Evolutionary conservation across 345 rosid species (phyloP), one percentile per base, ranked within the genome.

Genomic region (Sisymbrium irio): DNA sequence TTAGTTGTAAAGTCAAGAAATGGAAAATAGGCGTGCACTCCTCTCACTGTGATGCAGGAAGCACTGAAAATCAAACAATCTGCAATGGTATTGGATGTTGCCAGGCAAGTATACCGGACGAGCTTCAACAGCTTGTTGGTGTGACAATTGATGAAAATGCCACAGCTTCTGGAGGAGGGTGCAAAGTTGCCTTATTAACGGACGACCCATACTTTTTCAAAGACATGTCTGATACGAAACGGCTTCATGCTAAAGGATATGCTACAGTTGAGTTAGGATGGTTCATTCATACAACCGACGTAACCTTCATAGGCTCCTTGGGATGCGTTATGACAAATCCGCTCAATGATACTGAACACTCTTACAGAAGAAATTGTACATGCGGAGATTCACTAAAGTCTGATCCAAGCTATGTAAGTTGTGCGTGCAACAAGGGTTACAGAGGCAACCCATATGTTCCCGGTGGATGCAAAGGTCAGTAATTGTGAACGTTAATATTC

Each of bases 71-170:
- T 17, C 25, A 46, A 20, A 50, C 56, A 10, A 14, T 55, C 9
- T 55, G 61, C 61, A n/a, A 32, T n/a, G 61, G 61, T 8, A 14
- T 9, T 55, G 61, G 61, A 30, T 55, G 61, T 20, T 55, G 61
- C 61, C 40, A 56, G 40, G 61, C 61, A 56, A 32, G 22, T 32
- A 15, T 56, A 15, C 61, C 61, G 3, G 61, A 56, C 20, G 7
- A 56, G 22, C 40, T 56, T 56, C 61, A 56, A 56, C 61, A 56
- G 56, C 32, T 51, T 33, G 56, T 25, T 12, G 33, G 56, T 14
- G 56, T 51, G 28, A 51, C 33, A 11, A 56, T 56, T 7, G 61
- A 56, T n/a, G 56, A 51, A 14, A 15, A n/a, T 8, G 15, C 51
- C 51, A 56, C 22, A 32, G 9, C 61, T 8, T 12, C n/a, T n/a